These are phyloP conservation scores for Paramecium caudatum DNA, from an alignment of 73 alveolate species.

Conservation along the genomic window DNA sequence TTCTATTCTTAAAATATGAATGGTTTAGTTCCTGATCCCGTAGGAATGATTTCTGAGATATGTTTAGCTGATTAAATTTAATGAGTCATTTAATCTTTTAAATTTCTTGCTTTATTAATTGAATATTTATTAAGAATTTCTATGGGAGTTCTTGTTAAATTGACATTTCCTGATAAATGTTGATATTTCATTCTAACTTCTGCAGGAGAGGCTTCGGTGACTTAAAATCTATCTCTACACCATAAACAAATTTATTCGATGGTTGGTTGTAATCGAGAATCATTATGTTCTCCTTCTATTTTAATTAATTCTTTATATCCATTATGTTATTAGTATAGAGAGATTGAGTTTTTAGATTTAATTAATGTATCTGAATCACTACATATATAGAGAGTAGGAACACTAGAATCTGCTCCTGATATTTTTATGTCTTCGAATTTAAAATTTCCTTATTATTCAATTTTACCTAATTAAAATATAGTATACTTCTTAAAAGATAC, in stretches of 20 bases:
- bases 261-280: neutral
- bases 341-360: constrained; percentile 36
- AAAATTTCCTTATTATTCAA: constrained; percentile 21
- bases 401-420: neutral
- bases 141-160: neutral
- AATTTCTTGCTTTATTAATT: too few relatives aligned
- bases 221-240: constrained; percentile 13
- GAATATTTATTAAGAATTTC: neutral
- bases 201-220: neutral
- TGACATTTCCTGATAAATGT: neutral
- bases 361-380: constrained; percentile 46
- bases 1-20: too few relatives aligned
- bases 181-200: constrained; percentile 26
- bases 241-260: neutral
- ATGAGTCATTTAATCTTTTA: too few relatives aligned
- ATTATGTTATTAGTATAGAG: constrained; percentile 25
- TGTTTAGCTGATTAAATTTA: too few relatives aligned
- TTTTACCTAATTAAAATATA: neutral
- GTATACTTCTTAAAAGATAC: neutral
- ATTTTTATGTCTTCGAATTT: constrained; percentile 56
- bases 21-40: too few relatives aligned
- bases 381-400: constrained; percentile 40
- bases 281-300: constrained; percentile 30
- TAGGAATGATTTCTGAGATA: too few relatives aligned
- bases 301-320: constrained; percentile 14